These are phyloP conservation scores for Komagataella pastoris DNA, from an alignment of 805 yeast species.

Conservation along the genomic window DNA sequence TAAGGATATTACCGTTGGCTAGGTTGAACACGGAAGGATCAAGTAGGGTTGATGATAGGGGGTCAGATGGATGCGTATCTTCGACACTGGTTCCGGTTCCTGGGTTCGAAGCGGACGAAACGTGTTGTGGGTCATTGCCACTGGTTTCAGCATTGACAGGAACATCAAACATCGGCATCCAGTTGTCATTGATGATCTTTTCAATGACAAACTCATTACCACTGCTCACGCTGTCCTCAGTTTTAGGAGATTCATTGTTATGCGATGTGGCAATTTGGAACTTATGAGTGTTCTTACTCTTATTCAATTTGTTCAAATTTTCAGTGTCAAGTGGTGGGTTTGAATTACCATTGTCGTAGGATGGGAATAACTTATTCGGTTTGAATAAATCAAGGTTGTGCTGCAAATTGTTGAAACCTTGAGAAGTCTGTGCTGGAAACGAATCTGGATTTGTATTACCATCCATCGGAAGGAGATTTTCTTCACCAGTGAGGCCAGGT, in stretches of 20 bases:
- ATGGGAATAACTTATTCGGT: not conserved
- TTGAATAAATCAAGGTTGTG: not conserved
- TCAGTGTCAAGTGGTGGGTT: not conserved
- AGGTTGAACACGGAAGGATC: not conserved
- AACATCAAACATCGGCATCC: slow-evolving; percentile 26
- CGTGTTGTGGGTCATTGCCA: not conserved
- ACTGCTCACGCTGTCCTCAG: not conserved
- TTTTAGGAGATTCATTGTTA: not conserved
- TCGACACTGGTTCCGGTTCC: not conserved
- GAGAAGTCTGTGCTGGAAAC: not conserved
- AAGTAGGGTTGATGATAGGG: not conserved
- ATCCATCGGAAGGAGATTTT: not conserved
- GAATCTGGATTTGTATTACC: not conserved
- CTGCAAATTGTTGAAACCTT: not conserved
- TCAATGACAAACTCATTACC: not conserved
- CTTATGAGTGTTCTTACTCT: not conserved
- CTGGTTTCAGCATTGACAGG: not conserved
- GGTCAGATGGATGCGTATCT: too few relatives aligned
- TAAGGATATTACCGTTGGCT: not conserved
- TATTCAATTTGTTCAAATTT: too few relatives aligned
- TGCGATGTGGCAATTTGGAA: not conserved
- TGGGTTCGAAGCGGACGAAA: not conserved
- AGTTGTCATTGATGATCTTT: slow-evolving; percentile 11
- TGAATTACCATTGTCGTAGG: not conserved
- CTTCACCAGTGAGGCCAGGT: not conserved